Percentiles rank a stretch among this genome's conserved stretches.
Evolutionary conservation across 257 asterid species (phyloP).

Genomic region (Nemophila menziesii): DNA sequence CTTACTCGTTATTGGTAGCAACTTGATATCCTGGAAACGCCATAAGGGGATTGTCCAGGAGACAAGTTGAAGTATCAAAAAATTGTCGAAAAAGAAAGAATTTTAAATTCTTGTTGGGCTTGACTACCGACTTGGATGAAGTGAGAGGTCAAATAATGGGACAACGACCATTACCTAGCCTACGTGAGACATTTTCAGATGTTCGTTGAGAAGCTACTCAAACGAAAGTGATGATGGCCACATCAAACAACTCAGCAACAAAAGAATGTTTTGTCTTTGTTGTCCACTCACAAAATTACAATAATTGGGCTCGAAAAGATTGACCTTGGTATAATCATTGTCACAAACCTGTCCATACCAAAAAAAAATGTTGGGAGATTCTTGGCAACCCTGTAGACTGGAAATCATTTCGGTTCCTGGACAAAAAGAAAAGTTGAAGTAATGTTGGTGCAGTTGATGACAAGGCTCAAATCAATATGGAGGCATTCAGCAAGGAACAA

Average conservation of each 20-base stretch:
- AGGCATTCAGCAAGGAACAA: no score
- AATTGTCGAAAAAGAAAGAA: constrained; percentile 7
- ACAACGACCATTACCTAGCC: neutral
- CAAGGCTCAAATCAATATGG: no score
- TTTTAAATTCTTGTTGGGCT: neutral
- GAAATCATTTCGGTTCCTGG: neutral
- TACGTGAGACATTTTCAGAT: constrained; percentile 2
- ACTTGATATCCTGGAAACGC: neutral
- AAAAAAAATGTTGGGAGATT: neutral
- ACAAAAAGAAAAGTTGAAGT: neutral
- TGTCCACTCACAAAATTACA: no score
- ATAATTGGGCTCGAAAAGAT: no score
- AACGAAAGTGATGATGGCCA: neutral
- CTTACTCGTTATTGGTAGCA: constrained; percentile 6
- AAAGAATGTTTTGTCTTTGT: no score
- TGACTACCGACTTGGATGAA: constrained; percentile 1
- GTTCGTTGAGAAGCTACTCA: constrained; percentile 1
- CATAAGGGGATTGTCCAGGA: constrained; percentile 2
- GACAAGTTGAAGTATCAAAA: constrained; percentile 1
- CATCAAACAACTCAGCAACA: no score
- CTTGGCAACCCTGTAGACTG: neutral
- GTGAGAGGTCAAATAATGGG: constrained; percentile 4
- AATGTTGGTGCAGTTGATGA: neutral
- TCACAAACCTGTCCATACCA: no score
- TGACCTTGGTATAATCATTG: no score